phyloP scores from a whole-genome alignment of 257 asterid species.

The Hygrophila difformis region DNA sequence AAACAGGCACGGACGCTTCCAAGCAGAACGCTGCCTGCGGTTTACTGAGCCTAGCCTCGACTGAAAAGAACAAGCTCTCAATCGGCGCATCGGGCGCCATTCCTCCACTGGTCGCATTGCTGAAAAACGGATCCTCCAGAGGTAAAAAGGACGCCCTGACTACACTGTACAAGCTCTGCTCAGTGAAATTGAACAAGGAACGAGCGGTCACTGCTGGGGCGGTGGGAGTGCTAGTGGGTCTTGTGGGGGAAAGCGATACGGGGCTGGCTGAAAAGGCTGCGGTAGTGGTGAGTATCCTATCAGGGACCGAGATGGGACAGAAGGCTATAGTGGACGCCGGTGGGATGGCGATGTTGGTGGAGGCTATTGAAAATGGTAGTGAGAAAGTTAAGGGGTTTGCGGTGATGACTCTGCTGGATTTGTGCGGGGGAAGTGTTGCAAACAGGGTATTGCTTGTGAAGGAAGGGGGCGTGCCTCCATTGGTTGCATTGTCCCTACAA shows the following conservation, averaged over 20 bases:
- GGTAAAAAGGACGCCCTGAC: conserved; percentile 93
- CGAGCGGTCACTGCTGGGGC: conserved; percentile 84
- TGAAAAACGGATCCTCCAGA: conserved; percentile 61
- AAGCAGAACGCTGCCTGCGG: conserved; percentile 96
- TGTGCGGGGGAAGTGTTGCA: conserved; percentile 65
- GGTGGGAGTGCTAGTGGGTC: conserved; percentile 64
- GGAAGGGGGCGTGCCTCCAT: conserved; percentile 95
- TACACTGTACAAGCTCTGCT: conserved; percentile 73
- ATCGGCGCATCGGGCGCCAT: conserved; percentile 91
- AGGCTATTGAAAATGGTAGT: conserved; percentile 82
- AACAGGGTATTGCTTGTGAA: conserved; percentile 79
- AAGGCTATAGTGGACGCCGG: conserved; percentile 82
- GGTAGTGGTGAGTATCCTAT: conserved; percentile 90
- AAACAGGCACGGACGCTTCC: conserved; percentile 76
- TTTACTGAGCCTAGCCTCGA: conserved; percentile 61
- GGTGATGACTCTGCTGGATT: conserved; percentile 68
- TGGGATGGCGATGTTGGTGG: conserved; percentile 74
- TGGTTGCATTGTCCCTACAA: conserved; percentile 86
- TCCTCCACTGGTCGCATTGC: conserved; percentile 64
- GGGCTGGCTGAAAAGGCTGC: conserved; percentile 94
- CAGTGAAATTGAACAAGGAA: conserved; percentile 72
- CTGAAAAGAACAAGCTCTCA: conserved; percentile 67
- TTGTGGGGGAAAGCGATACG: conserved; percentile 58
- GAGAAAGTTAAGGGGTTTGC: conserved; percentile 86
- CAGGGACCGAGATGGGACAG: conserved; percentile 47